Percentiles rank a stretch among this genome's conserved stretches.
phyloP scores from a whole-genome alignment of 2,329 filamentous ascomycete species.

The Juglanconis sp. region DNA sequence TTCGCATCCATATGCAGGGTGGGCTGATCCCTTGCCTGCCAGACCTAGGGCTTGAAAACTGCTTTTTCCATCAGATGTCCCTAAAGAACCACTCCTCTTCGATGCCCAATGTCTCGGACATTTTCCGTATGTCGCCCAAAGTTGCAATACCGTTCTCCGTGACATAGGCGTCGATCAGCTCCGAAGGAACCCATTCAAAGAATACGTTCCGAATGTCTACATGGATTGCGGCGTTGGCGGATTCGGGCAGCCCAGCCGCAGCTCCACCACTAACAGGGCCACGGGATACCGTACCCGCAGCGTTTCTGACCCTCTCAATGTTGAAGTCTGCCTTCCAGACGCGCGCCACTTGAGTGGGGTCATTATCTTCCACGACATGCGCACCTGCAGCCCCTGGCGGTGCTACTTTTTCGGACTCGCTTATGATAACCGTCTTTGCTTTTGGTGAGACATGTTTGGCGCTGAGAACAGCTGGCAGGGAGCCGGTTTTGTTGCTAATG shows the following conservation, averaged over 20 bases:
- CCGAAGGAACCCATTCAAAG: constrained; percentile 57
- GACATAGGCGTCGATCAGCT: constrained; percentile 51
- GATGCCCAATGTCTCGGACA: constrained; percentile 34
- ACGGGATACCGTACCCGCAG: constrained; percentile 18
- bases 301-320: constrained; percentile 21
- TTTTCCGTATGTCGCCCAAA: constrained; percentile 34
- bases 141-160: constrained; percentile 50
- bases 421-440: constrained; percentile 52
- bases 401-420: constrained; percentile 61
- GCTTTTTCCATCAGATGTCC: constrained; percentile 29
- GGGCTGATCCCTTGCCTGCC: background rate
- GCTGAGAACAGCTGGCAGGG: constrained; percentile 54
- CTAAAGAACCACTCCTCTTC: constrained; percentile 42
- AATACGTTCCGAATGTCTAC: constrained; percentile 47
- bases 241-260: background rate
- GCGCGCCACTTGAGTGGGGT: constrained; percentile 45
- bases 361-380: constrained; percentile 48
- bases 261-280: background rate
- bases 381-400: constrained; percentile 40
- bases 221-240: constrained; percentile 9
- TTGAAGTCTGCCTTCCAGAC: constrained; percentile 40
- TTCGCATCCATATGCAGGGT: background rate
- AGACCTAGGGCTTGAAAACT: background rate
- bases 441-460: constrained; percentile 45
- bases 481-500: constrained; percentile 66